A percentile compares a stretch with the other conserved stretches of the same genome.
Evolutionary conservation across 2,329 filamentous ascomycete species (phyloP).

Genomic region (Dactylonectria estremocensis): DNA sequence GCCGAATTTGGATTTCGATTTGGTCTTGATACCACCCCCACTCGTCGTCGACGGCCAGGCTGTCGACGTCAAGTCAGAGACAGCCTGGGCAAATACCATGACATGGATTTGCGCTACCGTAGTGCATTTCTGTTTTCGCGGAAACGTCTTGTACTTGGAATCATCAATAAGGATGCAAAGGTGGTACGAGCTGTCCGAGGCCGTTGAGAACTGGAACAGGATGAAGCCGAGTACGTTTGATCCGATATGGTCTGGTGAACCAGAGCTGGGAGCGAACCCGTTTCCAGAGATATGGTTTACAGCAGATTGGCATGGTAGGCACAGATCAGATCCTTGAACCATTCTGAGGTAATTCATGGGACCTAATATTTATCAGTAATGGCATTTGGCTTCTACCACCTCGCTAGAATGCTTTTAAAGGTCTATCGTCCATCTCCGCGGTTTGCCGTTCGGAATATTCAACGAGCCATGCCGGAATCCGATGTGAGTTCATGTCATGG

Average conservation of each 20-base stretch:
- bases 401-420: slow-evolving; percentile 27
- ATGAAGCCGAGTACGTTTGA: slow-evolving; percentile 22
- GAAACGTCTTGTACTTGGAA: slow-evolving; percentile 17
- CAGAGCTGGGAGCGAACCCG: slow-evolving; percentile 15
- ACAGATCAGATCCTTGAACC: slow-evolving; percentile 8
- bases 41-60: slow-evolving; percentile 4
- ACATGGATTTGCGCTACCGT: slow-evolving; percentile 40
- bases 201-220: slow-evolving; percentile 21
- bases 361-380: slow-evolving; percentile 19
- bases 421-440: slow-evolving; percentile 22
- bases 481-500: slow-evolving; percentile 12
- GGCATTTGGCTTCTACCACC: slow-evolving; percentile 29
- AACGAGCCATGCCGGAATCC: slow-evolving; percentile 13
- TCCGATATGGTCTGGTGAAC: slow-evolving; percentile 25
- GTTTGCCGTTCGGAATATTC: slow-evolving; percentile 27
- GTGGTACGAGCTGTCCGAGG: slow-evolving; percentile 25
- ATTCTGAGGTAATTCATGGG: slow-evolving; percentile 4
- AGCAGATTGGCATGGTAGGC: slow-evolving; percentile 30
- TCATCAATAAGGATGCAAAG: slow-evolving; percentile 14
- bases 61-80: slow-evolving; percentile 32
- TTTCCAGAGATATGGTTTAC: slow-evolving; percentile 28
- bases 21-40: slow-evolving; percentile 20
- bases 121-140: slow-evolving; percentile 34
- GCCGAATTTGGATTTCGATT: slow-evolving; percentile 29
- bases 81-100: slow-evolving; percentile 40